Evolutionary conservation across 331 rosid species (phyloP).

Genomic region (Malus hybrid): DNA sequence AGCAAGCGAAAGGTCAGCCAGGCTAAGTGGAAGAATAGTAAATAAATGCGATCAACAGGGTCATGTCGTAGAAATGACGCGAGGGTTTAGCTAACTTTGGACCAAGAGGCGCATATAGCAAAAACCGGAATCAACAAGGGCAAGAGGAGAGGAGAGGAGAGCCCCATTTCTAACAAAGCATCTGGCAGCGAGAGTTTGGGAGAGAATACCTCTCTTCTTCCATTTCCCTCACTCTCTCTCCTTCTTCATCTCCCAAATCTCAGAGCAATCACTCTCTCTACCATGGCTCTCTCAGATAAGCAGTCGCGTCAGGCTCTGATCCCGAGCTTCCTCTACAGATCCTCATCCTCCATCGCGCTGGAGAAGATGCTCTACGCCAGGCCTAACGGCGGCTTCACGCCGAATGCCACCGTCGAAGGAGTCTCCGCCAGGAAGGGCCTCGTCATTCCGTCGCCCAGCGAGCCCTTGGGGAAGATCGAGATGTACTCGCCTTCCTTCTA

Average conservation of each 20-base stretch:
- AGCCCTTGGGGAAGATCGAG: slow-evolving; percentile 60
- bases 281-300: slow-evolving; percentile 53
- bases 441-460: slow-evolving; percentile 55
- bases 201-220: background rate
- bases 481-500: slow-evolving; percentile 83
- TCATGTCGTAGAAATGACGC: background rate
- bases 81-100: background rate
- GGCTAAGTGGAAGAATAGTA: slow-evolving; percentile 4
- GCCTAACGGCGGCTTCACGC: slow-evolving; percentile 2
- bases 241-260: slow-evolving; percentile 2
- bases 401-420: slow-evolving; percentile 1
- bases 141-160: background rate
- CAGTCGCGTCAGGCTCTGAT: slow-evolving; percentile 53
- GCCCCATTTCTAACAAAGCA: background rate
- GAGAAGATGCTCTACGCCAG: slow-evolving; percentile 37
- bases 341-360: slow-evolving; percentile 40
- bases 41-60: background rate
- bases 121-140: background rate
- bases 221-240: slow-evolving; percentile 15
- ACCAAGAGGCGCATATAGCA: background rate
- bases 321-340: slow-evolving; percentile 68
- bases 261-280: background rate
- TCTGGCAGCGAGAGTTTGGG: slow-evolving; percentile 37
- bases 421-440: slow-evolving; percentile 21
- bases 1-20: background rate